Evolutionary conservation across 257 asterid genomes (phyloP).

Genomic region (Nicotiana attenuata): DNA sequence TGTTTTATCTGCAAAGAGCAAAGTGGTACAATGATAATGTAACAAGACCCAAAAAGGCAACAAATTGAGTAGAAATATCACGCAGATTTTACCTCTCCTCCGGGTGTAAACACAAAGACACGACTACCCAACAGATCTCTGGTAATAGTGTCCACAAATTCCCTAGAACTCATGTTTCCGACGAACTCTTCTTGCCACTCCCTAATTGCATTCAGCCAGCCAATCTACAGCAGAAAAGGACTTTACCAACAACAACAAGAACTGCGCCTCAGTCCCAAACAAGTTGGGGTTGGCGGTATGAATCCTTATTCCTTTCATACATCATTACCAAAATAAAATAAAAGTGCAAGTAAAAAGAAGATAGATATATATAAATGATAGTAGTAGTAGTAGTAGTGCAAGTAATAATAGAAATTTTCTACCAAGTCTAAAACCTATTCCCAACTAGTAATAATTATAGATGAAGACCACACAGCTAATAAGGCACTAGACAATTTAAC

Average conservation of each 20-base stretch:
- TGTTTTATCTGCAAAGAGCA: conserved; percentile 58
- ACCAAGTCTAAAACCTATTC: too few relatives aligned
- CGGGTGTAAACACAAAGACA: conserved; percentile 91
- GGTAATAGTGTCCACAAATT: conserved; percentile 85
- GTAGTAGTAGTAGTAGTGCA: too few relatives aligned
- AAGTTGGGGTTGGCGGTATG: too few relatives aligned
- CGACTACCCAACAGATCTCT: conserved; percentile 91
- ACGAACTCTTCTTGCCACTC: conserved; percentile 99
- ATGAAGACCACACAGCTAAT: neutral
- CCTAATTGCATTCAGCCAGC: conserved; percentile 96
- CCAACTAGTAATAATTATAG: neutral
- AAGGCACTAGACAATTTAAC: conserved; percentile 6
- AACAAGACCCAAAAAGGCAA: neutral
- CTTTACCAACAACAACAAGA: neutral
- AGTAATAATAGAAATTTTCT: too few relatives aligned
- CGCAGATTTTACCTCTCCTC: conserved; percentile 63
- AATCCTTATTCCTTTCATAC: too few relatives aligned
- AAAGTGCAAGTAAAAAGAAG: too few relatives aligned
- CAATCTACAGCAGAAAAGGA: conserved; percentile 49
- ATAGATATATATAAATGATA: too few relatives aligned
- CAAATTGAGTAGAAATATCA: neutral
- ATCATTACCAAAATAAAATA: too few relatives aligned
- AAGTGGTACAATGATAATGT: neutral
- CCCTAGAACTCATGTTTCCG: conserved; percentile 95
- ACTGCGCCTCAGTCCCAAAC: too few relatives aligned